Conservation (phyloP, 768 basidiomycete genomes). For the Saitozyma podzolica region DNA sequence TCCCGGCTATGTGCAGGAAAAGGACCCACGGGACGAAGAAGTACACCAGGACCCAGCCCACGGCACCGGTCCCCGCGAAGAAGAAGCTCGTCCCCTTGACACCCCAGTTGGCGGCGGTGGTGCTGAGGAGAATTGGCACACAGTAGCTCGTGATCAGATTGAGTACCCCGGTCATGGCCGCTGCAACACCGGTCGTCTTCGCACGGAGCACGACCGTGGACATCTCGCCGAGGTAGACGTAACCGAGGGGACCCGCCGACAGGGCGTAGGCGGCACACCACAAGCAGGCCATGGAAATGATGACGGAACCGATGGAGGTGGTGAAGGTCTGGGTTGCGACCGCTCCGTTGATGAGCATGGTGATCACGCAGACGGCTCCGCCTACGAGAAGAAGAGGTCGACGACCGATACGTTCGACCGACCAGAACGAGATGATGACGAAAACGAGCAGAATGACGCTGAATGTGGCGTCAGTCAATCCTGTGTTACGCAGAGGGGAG, state of each 20-base stretch:
- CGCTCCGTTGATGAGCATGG: conserved; percentile 3
- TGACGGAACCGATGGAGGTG: not conserved
- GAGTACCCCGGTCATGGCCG: conserved; percentile 6
- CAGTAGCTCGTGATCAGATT: conserved; percentile 10
- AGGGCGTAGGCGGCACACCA: conserved; percentile 1
- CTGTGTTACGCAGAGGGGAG: no score
- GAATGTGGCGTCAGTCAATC: not conserved
- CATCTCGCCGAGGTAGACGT: conserved; percentile 10
- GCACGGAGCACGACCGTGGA: conserved; percentile 15
- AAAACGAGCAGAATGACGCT: conserved; percentile 11
- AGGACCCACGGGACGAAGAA: conserved; percentile 17
- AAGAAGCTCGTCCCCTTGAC: conserved; percentile 19
- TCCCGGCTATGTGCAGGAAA: not conserved
- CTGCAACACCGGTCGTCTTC: conserved; percentile 15
- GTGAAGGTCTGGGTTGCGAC: not conserved
- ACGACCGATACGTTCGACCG: conserved; percentile 20
- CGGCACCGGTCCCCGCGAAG: conserved; percentile 12
- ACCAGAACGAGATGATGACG: conserved; percentile 13
- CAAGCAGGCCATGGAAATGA: not conserved
- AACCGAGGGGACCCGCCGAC: conserved; percentile 16
- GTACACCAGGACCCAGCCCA: conserved; percentile 14
- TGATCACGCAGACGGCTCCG: conserved; percentile 4
- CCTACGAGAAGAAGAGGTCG: conserved; percentile 20
- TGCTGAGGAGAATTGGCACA: not conserved
- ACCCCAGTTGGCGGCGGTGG: conserved; percentile 12